Conservation (phyloP, 306 rosid species). For the Ormosia semicastrata region DNA sequence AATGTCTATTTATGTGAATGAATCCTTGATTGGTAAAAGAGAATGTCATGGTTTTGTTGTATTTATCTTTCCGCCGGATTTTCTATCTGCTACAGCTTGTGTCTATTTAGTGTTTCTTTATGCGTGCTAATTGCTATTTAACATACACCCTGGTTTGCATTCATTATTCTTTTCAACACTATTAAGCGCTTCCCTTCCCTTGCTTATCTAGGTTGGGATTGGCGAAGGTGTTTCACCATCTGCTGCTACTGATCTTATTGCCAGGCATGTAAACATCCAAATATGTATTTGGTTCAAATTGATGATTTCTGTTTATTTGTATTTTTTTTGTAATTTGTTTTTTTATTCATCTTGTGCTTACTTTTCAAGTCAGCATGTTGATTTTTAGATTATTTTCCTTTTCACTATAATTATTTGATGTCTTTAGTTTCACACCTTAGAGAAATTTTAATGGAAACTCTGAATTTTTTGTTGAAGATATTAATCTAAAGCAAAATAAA, state of each 20-base stretch:
- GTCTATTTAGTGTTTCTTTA: neutral
- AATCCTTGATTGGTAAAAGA: conserved; percentile 1
- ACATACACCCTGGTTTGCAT: neutral
- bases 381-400: neutral
- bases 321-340: neutral
- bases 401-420: neutral
- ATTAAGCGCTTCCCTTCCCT: conserved; percentile 28
- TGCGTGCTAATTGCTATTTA: neutral
- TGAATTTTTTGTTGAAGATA: neutral
- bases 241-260: conserved; percentile 96
- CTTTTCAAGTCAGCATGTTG: conserved; percentile 3
- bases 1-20: neutral
- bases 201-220: conserved; percentile 78
- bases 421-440: neutral
- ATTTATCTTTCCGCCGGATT: neutral
- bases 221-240: conserved; percentile 99
- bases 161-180: conserved; percentile 6
- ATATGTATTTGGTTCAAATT: conserved; percentile 8
- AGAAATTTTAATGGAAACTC: neutral
- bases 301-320: conserved; percentile 13
- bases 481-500: neutral
- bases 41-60: conserved; percentile 15
- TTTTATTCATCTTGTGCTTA: conserved; percentile 3
- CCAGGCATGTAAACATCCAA: conserved; percentile 77
- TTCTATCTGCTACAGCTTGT: neutral